Evolutionary conservation across 331 rosid species (phyloP).

Genomic region (Rosa hybrid): DNA sequence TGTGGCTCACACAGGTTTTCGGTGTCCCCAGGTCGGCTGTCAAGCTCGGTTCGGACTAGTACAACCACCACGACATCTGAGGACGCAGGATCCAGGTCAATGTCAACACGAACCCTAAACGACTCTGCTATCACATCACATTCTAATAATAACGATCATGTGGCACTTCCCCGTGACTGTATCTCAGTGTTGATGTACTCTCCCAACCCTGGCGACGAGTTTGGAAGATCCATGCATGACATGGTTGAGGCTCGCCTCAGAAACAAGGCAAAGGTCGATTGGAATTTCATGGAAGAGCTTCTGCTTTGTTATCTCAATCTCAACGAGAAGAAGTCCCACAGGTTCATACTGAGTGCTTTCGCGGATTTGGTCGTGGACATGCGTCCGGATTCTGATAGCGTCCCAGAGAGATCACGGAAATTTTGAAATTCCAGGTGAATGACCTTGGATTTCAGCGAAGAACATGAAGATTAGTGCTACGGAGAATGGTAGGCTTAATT

Average conservation of each 20-base stretch:
- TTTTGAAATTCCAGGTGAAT: conserved; percentile 35
- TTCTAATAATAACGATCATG: background rate
- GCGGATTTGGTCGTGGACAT: conserved; percentile 52
- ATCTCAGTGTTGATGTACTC: conserved; percentile 59
- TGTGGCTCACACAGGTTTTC: conserved; percentile 53
- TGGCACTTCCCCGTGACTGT: conserved; percentile 41
- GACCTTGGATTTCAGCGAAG: conserved; percentile 17
- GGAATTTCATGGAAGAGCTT: conserved; percentile 87
- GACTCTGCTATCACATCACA: conserved; percentile 15
- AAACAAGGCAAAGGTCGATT: conserved; percentile 52
- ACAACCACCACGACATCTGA: conserved; percentile 30
- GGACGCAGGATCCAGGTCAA: conserved; percentile 40
- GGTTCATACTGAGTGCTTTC: conserved; percentile 65
- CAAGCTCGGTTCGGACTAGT: conserved; percentile 39
- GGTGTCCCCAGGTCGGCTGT: conserved; percentile 33
- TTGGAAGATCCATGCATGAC: conserved; percentile 62
- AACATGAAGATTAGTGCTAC: background rate
- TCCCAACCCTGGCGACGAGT: conserved; percentile 53
- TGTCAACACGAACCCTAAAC: conserved; percentile 28
- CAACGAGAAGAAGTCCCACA: conserved; percentile 63
- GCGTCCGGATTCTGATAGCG: conserved; percentile 33
- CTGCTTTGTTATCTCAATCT: conserved; percentile 55
- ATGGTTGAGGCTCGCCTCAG: conserved; percentile 48
- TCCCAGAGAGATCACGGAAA: conserved; percentile 34
- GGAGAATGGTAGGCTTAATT: conserved; percentile 5